These are phyloP conservation scores for Kodamaea neixiangensis DNA, from an alignment of 805 yeast genomes.

Conservation along the genomic window DNA sequence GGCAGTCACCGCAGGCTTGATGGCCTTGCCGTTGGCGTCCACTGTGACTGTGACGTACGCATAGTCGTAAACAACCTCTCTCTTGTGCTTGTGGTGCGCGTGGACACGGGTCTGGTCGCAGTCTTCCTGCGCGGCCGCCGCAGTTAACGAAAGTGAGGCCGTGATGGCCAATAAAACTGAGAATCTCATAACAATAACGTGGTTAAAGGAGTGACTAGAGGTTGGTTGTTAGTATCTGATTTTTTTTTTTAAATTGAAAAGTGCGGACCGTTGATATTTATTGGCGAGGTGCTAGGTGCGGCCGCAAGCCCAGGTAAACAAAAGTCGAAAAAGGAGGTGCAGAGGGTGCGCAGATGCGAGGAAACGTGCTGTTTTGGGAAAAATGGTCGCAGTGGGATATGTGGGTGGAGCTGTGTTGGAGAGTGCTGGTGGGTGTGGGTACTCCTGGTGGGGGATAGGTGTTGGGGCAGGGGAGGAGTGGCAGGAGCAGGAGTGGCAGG, in stretches of 20 bases:
- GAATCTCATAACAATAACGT: constrained; percentile 18
- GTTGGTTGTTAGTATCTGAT: constrained; percentile 12
- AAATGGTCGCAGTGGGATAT: not conserved
- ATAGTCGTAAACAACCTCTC: constrained; percentile 56
- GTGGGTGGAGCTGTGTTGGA: not conserved
- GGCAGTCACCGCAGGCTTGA: constrained; percentile 25
- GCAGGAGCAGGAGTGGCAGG: too few relatives aligned
- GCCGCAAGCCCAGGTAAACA: constrained; percentile 1
- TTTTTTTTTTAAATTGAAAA: not conserved
- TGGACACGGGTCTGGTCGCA: constrained; percentile 50
- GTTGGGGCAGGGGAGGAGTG: too few relatives aligned
- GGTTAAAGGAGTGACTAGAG: constrained; percentile 18
- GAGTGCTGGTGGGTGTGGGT: too few relatives aligned
- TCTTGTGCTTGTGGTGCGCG: constrained; percentile 62
- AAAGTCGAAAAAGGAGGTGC: constrained; percentile 1
- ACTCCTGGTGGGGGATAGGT: too few relatives aligned
- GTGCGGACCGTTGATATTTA: not conserved
- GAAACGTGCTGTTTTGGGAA: not conserved
- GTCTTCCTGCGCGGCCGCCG: constrained; percentile 32
- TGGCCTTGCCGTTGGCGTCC: constrained; percentile 43
- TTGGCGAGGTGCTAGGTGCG: not conserved
- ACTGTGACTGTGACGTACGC: constrained; percentile 47
- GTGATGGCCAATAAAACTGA: constrained; percentile 19
- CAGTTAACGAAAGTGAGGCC: constrained; percentile 17
- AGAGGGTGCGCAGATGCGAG: not conserved